A percentile compares a stretch with the other conserved stretches of the same genome.
Conservation (phyloP, 176 grass and related monocot genomes). For the Sorghum bicolor region DNA sequence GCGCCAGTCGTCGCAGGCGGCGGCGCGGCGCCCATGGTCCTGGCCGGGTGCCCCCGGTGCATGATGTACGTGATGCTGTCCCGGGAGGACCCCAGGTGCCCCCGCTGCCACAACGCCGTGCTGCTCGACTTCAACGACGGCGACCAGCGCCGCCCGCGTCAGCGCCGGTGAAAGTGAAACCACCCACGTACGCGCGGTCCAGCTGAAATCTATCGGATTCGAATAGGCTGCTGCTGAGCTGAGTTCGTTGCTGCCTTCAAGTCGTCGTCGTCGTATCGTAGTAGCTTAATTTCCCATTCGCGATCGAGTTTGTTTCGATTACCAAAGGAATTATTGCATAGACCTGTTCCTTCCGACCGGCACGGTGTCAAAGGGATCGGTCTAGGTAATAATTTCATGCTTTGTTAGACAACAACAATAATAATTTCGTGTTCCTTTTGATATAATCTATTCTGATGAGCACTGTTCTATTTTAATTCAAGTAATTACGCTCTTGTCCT, state of each 20-base stretch:
- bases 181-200: neutral
- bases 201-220: neutral
- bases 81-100: slow-evolving; percentile 86
- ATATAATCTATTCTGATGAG: neutral
- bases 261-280: neutral
- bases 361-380: slow-evolving; percentile 28
- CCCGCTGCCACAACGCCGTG: slow-evolving; percentile 83
- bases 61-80: slow-evolving; percentile 99
- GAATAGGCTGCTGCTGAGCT: neutral
- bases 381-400: slow-evolving; percentile 64
- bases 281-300: slow-evolving; percentile 9
- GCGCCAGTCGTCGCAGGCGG: slow-evolving; percentile 4
- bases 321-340: slow-evolving; percentile 56
- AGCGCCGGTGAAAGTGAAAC: slow-evolving; percentile 29
- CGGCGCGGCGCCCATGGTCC: slow-evolving; percentile 59
- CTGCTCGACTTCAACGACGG: slow-evolving; percentile 83
- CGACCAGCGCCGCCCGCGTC: slow-evolving; percentile 42
- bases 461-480: neutral
- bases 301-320: slow-evolving; percentile 10
- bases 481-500: slow-evolving; percentile 17
- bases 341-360: slow-evolving; percentile 37
- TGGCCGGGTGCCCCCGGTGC: slow-evolving; percentile 88
- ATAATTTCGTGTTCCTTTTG: slow-evolving; percentile 31
- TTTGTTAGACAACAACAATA: slow-evolving; percentile 22
- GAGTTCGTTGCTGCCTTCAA: neutral